These are phyloP conservation scores for Trichomonas vaginalis DNA, from an alignment of 208 protist genomes.

Conservation along the genomic window DNA sequence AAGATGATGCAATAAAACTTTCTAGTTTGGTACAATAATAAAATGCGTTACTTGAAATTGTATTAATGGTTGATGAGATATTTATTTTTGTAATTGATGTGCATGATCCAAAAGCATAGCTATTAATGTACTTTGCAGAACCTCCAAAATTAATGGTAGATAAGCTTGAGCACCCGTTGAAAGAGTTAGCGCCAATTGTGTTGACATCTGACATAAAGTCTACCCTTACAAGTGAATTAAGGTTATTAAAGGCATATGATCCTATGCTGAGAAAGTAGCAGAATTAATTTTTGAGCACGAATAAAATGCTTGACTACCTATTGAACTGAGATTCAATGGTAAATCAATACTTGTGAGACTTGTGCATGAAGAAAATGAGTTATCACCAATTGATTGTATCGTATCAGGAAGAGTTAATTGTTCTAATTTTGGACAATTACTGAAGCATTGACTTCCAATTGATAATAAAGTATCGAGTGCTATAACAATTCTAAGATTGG, in stretches of 20 bases:
- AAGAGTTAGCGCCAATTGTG: not conserved
- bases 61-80: not conserved
- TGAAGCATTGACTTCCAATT: not conserved
- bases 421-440: not conserved
- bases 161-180: not conserved
- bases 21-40: not conserved
- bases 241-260: not conserved
- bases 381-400: not conserved
- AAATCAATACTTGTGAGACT: not conserved
- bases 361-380: not conserved
- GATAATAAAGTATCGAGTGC: not conserved
- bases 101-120: not conserved
- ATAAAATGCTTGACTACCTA: not conserved
- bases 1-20: not conserved
- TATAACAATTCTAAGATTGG: not conserved
- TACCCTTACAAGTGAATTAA: not conserved
- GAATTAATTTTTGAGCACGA: not conserved
- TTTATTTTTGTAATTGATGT: not conserved
- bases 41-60: not conserved
- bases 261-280: not conserved
- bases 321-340: not conserved
- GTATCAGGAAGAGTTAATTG: not conserved
- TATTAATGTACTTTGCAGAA: not conserved
- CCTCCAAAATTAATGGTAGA: not conserved
- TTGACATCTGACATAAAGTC: not conserved